Conservation (phyloP, 495 filamentous ascomycete genomes). For the Neurospora terricola region DNA sequence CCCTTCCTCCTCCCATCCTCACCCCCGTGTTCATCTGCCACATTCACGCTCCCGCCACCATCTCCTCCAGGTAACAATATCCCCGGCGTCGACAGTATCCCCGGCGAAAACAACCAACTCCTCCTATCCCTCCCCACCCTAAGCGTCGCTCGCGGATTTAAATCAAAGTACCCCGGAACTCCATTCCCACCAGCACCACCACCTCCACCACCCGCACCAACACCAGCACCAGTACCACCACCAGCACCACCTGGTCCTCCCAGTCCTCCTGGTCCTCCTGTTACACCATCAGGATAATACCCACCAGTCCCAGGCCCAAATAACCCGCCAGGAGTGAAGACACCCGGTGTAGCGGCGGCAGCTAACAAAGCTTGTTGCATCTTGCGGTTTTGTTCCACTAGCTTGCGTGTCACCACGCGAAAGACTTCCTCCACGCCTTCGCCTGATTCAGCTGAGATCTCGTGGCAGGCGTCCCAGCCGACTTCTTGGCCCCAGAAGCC, state of each 20-base stretch:
- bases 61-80: slow-evolving; percentile 3
- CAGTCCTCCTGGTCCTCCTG: neutral
- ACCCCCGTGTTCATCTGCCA: neutral
- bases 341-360: slow-evolving; percentile 25
- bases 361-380: slow-evolving; percentile 44
- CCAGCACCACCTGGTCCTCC: neutral
- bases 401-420: slow-evolving; percentile 82
- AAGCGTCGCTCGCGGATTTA: slow-evolving; percentile 44
- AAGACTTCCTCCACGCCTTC: slow-evolving; percentile 98
- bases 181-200: slow-evolving; percentile 9
- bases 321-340: neutral
- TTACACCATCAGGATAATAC: neutral
- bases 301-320: neutral
- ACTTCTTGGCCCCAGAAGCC: slow-evolving; percentile 89
- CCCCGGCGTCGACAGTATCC: slow-evolving; percentile 40
- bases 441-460: slow-evolving; percentile 88
- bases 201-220: neutral
- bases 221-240: neutral
- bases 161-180: slow-evolving; percentile 36
- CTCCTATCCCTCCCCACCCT: slow-evolving; percentile 51
- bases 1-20: neutral
- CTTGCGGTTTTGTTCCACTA: slow-evolving; percentile 82
- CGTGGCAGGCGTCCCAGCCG: slow-evolving; percentile 93
- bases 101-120: slow-evolving; percentile 49
- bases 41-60: neutral